A percentile compares a stretch with the other conserved stretches of the same genome.
These are phyloP conservation scores for Globisporangium spinosum DNA, from an alignment of 352 stramenopile species.

Conservation along the genomic window DNA sequence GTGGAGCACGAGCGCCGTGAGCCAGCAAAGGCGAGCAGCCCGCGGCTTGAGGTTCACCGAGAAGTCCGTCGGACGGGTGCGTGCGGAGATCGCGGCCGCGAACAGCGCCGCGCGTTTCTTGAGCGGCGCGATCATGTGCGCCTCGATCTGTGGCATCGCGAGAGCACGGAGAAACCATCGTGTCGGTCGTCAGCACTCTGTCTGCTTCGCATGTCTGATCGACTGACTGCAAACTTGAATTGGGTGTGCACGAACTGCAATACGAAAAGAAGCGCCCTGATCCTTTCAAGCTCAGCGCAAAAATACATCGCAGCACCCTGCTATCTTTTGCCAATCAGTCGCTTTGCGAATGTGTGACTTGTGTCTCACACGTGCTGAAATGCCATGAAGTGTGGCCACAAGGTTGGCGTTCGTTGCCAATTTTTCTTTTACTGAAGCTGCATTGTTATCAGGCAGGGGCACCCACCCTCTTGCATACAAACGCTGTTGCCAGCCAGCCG, in stretches of 20 bases:
- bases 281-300: background rate
- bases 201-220: background rate
- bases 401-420: no score
- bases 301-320: background rate
- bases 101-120: slow-evolving; percentile 12
- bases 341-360: background rate
- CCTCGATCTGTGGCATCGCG: background rate
- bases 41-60: slow-evolving; percentile 3
- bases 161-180: background rate
- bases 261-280: background rate
- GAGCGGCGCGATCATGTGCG: background rate
- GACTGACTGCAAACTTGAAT: background rate
- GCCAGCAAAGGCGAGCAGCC: slow-evolving; percentile 8
- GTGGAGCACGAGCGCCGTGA: slow-evolving; percentile 12
- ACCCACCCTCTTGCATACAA: background rate
- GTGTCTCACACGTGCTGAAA: background rate
- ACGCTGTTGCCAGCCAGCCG: background rate
- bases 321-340: background rate
- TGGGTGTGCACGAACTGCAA: background rate
- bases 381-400: no score
- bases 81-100: slow-evolving; percentile 3
- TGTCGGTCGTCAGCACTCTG: background rate
- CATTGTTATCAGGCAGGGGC: background rate
- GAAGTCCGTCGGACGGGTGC: background rate
- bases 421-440: no score